Percentiles rank a stretch among this genome's conserved stretches.
These are phyloP conservation scores for Annulohypoxylon nitens DNA, from an alignment of 495 filamentous ascomycete genomes.

Conservation along the genomic window DNA sequence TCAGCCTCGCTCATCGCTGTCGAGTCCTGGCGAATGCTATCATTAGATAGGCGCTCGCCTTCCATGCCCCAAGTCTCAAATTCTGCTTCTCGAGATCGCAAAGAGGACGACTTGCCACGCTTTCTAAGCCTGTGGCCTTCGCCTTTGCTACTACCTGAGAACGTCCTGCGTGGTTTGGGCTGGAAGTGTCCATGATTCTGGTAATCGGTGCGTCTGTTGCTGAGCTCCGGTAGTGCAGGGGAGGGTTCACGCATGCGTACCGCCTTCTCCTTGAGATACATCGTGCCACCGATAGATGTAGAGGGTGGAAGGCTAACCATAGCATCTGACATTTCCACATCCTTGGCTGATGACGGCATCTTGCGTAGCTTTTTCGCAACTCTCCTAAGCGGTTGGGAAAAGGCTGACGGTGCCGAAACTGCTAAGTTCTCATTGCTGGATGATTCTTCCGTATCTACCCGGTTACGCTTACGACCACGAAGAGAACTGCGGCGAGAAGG, in stretches of 20 bases:
- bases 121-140: conserved; percentile 35
- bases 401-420: conserved; percentile 34
- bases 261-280: conserved; percentile 38
- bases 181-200: not conserved
- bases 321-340: conserved; percentile 35
- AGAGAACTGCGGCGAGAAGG: conserved; percentile 33
- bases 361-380: conserved; percentile 50
- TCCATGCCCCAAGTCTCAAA: conserved; percentile 31
- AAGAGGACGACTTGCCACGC: conserved; percentile 35
- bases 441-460: conserved; percentile 24
- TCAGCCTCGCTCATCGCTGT: conserved; percentile 5
- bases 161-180: conserved; percentile 15
- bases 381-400: conserved; percentile 50
- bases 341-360: conserved; percentile 40
- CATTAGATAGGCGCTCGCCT: conserved; percentile 13
- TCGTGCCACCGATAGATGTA: conserved; percentile 33
- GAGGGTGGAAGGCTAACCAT: conserved; percentile 39
- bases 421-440: conserved; percentile 20
- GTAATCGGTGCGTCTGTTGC: conserved; percentile 13
- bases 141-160: conserved; percentile 25
- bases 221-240: conserved; percentile 18
- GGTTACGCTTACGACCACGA: conserved; percentile 47
- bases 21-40: conserved; percentile 15
- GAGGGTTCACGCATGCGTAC: conserved; percentile 46
- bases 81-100: conserved; percentile 24